These are phyloP conservation scores for Corylus avellana DNA, from an alignment of 306 rosid genomes.

Conservation along the genomic window DNA sequence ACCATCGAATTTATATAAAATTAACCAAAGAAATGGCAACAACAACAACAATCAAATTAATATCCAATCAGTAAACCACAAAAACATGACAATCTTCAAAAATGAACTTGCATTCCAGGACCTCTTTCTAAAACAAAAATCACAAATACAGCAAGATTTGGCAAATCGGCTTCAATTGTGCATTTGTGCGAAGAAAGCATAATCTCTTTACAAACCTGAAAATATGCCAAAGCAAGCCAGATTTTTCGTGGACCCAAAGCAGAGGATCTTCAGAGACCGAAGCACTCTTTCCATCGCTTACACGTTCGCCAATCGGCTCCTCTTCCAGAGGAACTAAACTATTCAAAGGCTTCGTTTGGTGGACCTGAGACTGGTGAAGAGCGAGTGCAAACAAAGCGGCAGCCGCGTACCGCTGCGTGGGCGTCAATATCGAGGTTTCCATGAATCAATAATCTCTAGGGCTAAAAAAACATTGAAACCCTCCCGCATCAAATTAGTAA, in stretches of 20 bases:
- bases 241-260: too few relatives aligned
- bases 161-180: neutral
- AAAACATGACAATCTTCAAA: neutral
- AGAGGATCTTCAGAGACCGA: too few relatives aligned
- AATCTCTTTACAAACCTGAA: neutral
- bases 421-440: too few relatives aligned
- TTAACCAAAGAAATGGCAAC: too few relatives aligned
- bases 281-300: neutral
- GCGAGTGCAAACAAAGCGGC: too few relatives aligned
- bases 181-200: slow-evolving; percentile 20
- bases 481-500: too few relatives aligned
- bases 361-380: too few relatives aligned
- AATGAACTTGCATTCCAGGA: neutral
- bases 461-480: neutral
- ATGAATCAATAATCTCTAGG: slow-evolving; percentile 31
- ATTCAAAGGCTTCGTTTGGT: too few relatives aligned
- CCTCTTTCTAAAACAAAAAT: neutral
- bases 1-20: too few relatives aligned
- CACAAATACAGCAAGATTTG: neutral
- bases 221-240: too few relatives aligned
- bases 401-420: too few relatives aligned
- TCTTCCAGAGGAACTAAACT: slow-evolving; percentile 7
- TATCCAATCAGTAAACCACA: neutral
- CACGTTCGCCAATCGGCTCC: slow-evolving; percentile 25
- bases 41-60: neutral